A percentile compares a stretch with the other conserved stretches of the same genome.
Evolutionary conservation across 306 rosid genomes (phyloP).

Genomic region (Fragaria iinumae): DNA sequence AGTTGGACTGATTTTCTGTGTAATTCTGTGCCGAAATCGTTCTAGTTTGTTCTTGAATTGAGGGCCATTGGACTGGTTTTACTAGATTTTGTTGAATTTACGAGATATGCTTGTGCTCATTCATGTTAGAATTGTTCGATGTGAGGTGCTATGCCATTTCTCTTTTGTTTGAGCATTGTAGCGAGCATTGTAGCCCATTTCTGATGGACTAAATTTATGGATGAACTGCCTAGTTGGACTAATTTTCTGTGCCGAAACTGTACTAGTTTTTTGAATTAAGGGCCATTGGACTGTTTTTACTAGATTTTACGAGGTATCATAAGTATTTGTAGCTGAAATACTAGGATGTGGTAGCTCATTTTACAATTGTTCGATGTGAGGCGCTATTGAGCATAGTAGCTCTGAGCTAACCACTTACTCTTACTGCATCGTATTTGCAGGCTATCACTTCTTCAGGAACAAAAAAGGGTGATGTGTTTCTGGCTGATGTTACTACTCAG

Average conservation of each 20-base stretch:
- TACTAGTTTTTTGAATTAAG: too few species aligned
- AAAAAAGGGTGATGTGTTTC: conserved; percentile 63
- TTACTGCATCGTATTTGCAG: conserved; percentile 34
- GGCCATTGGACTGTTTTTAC: background rate
- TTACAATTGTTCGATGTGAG: background rate
- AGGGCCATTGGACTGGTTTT: background rate
- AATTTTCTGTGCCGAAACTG: too few species aligned
- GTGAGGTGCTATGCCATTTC: background rate
- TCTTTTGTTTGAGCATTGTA: too few species aligned
- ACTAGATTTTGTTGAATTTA: background rate
- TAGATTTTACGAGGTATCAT: background rate
- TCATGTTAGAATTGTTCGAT: too few species aligned
- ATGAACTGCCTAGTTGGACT: too few species aligned
- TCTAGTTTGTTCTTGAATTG: background rate
- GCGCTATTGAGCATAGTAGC: background rate
- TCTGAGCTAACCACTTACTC: background rate
- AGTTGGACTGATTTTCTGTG: too few species aligned
- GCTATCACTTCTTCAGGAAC: conserved; percentile 77
- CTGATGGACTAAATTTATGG: too few species aligned
- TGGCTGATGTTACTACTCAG: conserved; percentile 82
- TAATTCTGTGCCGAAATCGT: background rate
- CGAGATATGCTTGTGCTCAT: background rate
- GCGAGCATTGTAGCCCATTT: too few species aligned
- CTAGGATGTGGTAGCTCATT: background rate
- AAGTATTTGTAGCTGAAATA: background rate